These are phyloP conservation scores for Bondarzewia mesenterica DNA, from an alignment of 1,284 basidiomycete species.

Conservation along the genomic window DNA sequence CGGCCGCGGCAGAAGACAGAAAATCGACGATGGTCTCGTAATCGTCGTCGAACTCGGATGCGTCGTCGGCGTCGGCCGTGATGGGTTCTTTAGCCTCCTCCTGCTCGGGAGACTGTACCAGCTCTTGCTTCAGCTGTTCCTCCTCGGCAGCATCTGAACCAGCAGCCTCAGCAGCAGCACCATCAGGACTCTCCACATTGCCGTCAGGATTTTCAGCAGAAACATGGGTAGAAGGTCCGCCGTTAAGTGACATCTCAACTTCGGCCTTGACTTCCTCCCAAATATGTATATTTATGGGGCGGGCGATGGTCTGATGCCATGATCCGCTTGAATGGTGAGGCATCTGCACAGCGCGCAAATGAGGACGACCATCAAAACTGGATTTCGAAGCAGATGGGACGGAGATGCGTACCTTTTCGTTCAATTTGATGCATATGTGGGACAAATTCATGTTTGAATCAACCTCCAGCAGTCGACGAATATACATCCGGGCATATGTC, in stretches of 20 bases:
- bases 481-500: constrained; percentile 31
- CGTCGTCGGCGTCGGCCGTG: background rate
- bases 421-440: constrained; percentile 24
- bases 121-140: too few relatives aligned
- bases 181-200: background rate
- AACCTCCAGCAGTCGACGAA: constrained; percentile 25
- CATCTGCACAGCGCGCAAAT: constrained; percentile 6
- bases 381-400: background rate
- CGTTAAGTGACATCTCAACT: background rate
- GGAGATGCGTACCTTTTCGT: constrained; percentile 30
- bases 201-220: background rate
- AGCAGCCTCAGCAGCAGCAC: background rate
- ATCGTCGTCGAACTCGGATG: constrained; percentile 25
- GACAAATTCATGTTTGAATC: constrained; percentile 28
- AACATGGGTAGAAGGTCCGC: background rate
- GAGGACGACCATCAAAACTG: constrained; percentile 1
- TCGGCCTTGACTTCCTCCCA: constrained; percentile 7
- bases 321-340: constrained; percentile 10
- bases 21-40: constrained; percentile 41
- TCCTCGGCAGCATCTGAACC: background rate
- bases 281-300: constrained; percentile 3
- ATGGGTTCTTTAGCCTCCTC: background rate
- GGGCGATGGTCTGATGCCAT: constrained; percentile 6
- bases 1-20: constrained; percentile 39
- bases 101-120: background rate